These are phyloP conservation scores for Gonapodya prolifera DNA, from an alignment of 192 early-diverging fungal species.

Conservation along the genomic window DNA sequence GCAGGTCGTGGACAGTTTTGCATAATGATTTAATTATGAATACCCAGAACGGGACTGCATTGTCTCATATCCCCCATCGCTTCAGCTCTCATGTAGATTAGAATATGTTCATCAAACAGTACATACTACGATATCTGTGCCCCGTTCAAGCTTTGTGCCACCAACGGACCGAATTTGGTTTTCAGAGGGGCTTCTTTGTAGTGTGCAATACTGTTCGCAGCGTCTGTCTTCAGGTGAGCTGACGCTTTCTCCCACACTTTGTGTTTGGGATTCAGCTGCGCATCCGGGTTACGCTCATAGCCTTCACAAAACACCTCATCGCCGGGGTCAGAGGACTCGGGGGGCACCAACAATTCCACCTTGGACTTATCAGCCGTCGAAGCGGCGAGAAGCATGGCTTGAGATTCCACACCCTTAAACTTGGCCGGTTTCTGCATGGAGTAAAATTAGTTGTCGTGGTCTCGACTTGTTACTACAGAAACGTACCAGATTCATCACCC, in stretches of 20 bases:
- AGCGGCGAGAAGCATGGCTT: constrained; percentile 54
- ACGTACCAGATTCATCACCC: constrained; percentile 35
- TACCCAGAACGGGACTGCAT: no score
- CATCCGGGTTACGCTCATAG: constrained; percentile 24
- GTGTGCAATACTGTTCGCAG: background rate
- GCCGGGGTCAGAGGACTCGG: constrained; percentile 31
- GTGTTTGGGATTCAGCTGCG: constrained; percentile 47
- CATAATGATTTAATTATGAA: background rate
- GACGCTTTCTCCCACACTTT: constrained; percentile 48
- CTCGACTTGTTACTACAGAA: background rate
- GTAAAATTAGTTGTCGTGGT: background rate
- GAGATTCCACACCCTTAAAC: constrained; percentile 45
- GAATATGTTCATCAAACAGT: no score
- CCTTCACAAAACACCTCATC: constrained; percentile 42
- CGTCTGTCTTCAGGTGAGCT: constrained; percentile 28
- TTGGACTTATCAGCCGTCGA: constrained; percentile 32
- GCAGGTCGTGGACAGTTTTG: background rate
- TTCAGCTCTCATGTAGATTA: no score
- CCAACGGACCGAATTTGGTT: background rate
- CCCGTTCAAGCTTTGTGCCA: background rate
- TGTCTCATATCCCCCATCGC: no score
- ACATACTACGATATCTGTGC: background rate
- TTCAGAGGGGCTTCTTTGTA: background rate
- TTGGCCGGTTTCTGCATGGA: constrained; percentile 34
- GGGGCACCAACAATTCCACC: constrained; percentile 44